Percentiles rank a stretch among this genome's conserved stretches.
Evolutionary conservation across 306 rosid genomes (phyloP).

Genomic region (Oemleria cerasiformis): DNA sequence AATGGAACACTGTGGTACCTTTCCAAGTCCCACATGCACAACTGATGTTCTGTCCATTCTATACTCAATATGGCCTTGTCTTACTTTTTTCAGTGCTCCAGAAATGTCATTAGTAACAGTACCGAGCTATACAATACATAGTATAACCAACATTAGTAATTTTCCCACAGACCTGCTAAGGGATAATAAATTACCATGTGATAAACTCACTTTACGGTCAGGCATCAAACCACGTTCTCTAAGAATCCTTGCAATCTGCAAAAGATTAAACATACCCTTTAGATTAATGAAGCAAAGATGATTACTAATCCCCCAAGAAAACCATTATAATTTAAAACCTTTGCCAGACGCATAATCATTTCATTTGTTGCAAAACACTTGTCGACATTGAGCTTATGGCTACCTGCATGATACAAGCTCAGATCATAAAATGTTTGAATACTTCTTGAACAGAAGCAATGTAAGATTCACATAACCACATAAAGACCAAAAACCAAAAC

Average conservation of each 20-base stretch:
- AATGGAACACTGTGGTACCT: slow-evolving; percentile 48
- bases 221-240: slow-evolving; percentile 96
- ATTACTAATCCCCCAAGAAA: slow-evolving; percentile 19
- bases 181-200: slow-evolving; percentile 24
- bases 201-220: slow-evolving; percentile 79
- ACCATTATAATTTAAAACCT: slow-evolving; percentile 49
- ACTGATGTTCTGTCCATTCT: slow-evolving; percentile 93
- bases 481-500: not conserved
- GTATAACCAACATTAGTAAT: slow-evolving; percentile 28
- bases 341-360: slow-evolving; percentile 88
- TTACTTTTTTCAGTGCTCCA: slow-evolving; percentile 79
- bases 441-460: not conserved
- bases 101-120: slow-evolving; percentile 85
- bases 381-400: slow-evolving; percentile 82
- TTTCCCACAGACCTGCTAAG: slow-evolving; percentile 7
- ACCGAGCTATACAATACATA: slow-evolving; percentile 63
- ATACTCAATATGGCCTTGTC: slow-evolving; percentile 79
- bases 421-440: slow-evolving; percentile 6
- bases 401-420: slow-evolving; percentile 48
- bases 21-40: slow-evolving; percentile 87
- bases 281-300: slow-evolving; percentile 20
- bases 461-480: not conserved
- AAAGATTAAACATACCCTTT: slow-evolving; percentile 11
- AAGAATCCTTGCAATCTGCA: slow-evolving; percentile 89
- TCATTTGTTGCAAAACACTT: slow-evolving; percentile 97